Evolutionary conservation across 1,284 basidiomycete species (phyloP), one percentile per base, ranked within the genome.

Genomic region (Lignosus rhinocerotis): DNA sequence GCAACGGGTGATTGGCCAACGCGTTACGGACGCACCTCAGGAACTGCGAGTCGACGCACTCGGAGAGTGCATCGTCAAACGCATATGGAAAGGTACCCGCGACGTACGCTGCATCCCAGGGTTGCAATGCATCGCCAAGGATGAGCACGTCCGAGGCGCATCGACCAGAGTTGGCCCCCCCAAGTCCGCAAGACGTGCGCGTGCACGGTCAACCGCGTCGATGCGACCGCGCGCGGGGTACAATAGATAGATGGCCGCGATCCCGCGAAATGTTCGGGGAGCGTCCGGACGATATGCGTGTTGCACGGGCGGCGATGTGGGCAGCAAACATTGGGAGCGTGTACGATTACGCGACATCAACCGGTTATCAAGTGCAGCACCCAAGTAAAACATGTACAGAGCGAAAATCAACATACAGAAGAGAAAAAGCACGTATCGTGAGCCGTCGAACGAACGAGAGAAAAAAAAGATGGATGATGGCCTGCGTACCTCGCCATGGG

Each of bases 41-140:
- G 67, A 78, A 87, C 55, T 70, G 62, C 44, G 61, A 48, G 42
- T 64, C 59, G 45, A 69, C 19, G 41, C 38, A 41, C 10, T 12
- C 47, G 30, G 61, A 53, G 44, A 60, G 56, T 16, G 11, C 67
- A n/a, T 75, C 62, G 60, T 70, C 69, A 56, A 66, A 63, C 17
- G 68, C 69, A 36, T 74, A 71, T 55, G 74, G 74, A 70, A 89
- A 88, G 1, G 86, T 87, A 41, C 70, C 62, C 12, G 65, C 56
- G 51, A 86, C 62, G 69, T 90, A 90, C 10, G 77, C 87, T 88
- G 67, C 3, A 10, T 11, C 8, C 21, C 25, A 10, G 21, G n/a
- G 21, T 3, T 6, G 21, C 42, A 25, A 25, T 25, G 25, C 2
- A 25, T 25, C 2, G 25, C 25, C 25, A 25, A 4, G 25, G 25